A percentile compares a stretch with the other conserved stretches of the same genome.
Evolutionary conservation across 2,329 filamentous ascomycete species (phyloP).

Genomic region (Colletotrichum sp.): DNA sequence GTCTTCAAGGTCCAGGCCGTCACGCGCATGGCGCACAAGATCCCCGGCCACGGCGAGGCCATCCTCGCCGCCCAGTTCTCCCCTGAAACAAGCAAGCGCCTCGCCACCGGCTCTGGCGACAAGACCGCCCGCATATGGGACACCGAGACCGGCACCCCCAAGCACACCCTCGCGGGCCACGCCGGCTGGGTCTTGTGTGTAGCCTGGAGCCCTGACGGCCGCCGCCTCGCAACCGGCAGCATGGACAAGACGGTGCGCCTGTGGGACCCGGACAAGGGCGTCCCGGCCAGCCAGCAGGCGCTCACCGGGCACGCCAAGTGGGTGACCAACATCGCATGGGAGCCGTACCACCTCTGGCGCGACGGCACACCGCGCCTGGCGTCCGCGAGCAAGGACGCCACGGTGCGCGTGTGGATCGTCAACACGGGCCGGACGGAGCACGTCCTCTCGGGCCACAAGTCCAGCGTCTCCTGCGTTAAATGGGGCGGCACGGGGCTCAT

Average conservation of each 20-base stretch:
- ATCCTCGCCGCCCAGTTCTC: conserved; percentile 89
- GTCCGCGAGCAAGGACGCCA: conserved; percentile 88
- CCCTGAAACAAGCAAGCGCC: conserved; percentile 73
- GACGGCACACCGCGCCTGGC: conserved; percentile 79
- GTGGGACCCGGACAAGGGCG: conserved; percentile 86
- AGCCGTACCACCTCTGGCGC: conserved; percentile 86
- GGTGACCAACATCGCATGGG: conserved; percentile 83
- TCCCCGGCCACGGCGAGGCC: conserved; percentile 89
- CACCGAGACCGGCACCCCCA: conserved; percentile 88
- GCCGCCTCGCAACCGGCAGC: conserved; percentile 82
- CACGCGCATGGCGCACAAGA: conserved; percentile 85
- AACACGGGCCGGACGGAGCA: conserved; percentile 80
- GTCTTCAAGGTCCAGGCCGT: conserved; percentile 94
- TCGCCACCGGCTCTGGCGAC: conserved; percentile 91
- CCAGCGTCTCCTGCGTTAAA: conserved; percentile 85
- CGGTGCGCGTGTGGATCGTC: conserved; percentile 85
- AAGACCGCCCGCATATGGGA: conserved; percentile 94
- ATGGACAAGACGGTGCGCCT: conserved; percentile 93
- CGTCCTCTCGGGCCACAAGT: conserved; percentile 87
- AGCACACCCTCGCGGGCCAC: conserved; percentile 86
- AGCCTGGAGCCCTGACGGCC: conserved; percentile 84
- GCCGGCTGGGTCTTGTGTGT: conserved; percentile 89
- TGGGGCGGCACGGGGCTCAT: conserved; percentile 92
- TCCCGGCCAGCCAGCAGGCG: conserved; percentile 64
- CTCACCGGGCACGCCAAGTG: conserved; percentile 89